phyloP scores from a whole-genome alignment of 192 early-diverging fungal genomes.

The Diversispora epigaea region DNA sequence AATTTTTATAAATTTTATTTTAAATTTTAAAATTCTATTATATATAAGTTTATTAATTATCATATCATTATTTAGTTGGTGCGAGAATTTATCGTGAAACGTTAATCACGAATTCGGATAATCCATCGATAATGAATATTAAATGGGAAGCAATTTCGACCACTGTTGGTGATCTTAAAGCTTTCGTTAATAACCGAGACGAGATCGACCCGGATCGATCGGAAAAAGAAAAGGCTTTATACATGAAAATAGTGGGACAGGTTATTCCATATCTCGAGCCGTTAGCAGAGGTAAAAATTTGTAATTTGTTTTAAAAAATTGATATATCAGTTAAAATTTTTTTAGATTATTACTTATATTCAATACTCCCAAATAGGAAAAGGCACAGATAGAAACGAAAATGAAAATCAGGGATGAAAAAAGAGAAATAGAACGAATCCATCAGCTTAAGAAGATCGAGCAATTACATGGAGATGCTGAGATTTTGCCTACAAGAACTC shows the following conservation, averaged over 20 bases:
- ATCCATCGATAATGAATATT: not conserved
- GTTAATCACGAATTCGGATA: not conserved
- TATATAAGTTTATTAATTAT: not conserved
- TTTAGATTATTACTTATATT: not conserved
- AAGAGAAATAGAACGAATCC: not conserved
- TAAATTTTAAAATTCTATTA: not conserved
- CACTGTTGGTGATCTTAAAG: not conserved
- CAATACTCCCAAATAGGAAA: not conserved
- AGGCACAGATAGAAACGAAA: not conserved
- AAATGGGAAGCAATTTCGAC: slow-evolving; percentile 10
- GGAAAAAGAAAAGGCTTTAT: not conserved
- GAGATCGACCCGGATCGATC: slow-evolving; percentile 1
- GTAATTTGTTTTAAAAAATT: not conserved
- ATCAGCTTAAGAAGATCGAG: not conserved
- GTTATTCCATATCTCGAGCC: not conserved
- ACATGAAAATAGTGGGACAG: not conserved
- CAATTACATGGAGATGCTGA: not conserved
- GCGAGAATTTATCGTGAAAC: slow-evolving; percentile 13
- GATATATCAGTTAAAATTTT: not conserved
- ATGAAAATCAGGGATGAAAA: not conserved
- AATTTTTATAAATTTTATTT: not conserved
- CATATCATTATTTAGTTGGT: not conserved
- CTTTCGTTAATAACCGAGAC: not conserved
- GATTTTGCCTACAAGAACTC: not conserved
- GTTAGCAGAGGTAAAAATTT: not conserved